phyloP scores from a whole-genome alignment of 2,329 filamentous ascomycete genomes.

The Cytospora mali region DNA sequence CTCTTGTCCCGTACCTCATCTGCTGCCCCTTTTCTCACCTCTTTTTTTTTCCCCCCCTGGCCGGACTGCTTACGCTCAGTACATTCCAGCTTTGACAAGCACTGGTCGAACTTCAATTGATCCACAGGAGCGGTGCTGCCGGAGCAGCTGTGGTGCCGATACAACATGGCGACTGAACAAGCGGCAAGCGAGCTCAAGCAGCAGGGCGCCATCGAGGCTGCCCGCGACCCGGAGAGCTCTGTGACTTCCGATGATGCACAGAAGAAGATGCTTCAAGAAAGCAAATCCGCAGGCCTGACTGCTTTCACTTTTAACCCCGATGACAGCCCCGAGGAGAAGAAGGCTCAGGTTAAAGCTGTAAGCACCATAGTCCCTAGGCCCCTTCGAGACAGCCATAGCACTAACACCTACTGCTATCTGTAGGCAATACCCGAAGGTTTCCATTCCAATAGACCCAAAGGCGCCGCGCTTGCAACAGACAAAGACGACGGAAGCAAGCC shows the following conservation, averaged over 20 bases:
- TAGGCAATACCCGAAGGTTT: constrained; percentile 68
- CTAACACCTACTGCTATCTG: constrained; percentile 3
- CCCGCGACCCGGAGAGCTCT: constrained; percentile 68
- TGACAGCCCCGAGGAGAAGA: constrained; percentile 82
- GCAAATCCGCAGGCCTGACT: constrained; percentile 73
- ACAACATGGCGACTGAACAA: constrained; percentile 38
- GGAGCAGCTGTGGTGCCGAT: constrained; percentile 20
- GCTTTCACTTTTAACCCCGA: constrained; percentile 88
- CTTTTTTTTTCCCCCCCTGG: too few species aligned
- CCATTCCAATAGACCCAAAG: constrained; percentile 63
- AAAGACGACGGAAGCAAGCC: constrained; percentile 70
- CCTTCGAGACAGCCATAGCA: background rate
- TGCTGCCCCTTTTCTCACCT: constrained; percentile 9
- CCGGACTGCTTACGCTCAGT: constrained; percentile 1
- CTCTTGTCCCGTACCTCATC: constrained; percentile 7
- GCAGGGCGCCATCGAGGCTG: constrained; percentile 77
- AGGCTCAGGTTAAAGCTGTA: constrained; percentile 75
- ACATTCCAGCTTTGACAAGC: constrained; percentile 1
- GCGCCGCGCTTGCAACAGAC: constrained; percentile 76
- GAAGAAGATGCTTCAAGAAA: constrained; percentile 73
- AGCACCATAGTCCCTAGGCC: constrained; percentile 43
- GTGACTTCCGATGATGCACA: constrained; percentile 73
- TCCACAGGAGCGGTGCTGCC: constrained; percentile 12
- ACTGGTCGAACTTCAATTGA: constrained; percentile 20
- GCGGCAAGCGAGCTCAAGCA: constrained; percentile 69